Conservation (phyloP, 2,329 filamentous ascomycete genomes). For the Aspergillus pseudoglaucus region DNA sequence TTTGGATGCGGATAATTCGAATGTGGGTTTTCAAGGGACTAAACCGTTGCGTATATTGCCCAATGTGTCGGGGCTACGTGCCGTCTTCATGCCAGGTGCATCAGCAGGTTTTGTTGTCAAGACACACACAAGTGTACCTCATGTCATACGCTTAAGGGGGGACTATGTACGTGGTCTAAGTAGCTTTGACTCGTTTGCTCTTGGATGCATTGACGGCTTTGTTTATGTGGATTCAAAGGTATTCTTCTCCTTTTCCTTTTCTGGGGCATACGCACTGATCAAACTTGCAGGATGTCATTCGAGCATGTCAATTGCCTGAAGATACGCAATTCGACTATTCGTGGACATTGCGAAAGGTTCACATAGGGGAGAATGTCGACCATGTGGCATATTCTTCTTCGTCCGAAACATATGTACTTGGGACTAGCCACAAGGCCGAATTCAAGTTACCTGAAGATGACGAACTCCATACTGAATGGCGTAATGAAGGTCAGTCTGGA, state of each 20-base stretch:
- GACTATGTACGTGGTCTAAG: constrained; percentile 64
- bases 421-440: constrained; percentile 59
- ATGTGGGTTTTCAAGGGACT: constrained; percentile 24
- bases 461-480: constrained; percentile 74
- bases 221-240: constrained; percentile 65
- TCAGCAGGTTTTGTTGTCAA: constrained; percentile 79
- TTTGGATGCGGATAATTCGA: constrained; percentile 39
- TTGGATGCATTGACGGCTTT: constrained; percentile 72
- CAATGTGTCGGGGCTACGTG: constrained; percentile 65
- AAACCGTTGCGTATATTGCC: constrained; percentile 40
- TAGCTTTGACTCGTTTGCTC: constrained; percentile 59
- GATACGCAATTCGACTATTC: constrained; percentile 68
- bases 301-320: constrained; percentile 64
- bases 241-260: constrained; percentile 5
- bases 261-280: constrained; percentile 7
- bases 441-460: constrained; percentile 86
- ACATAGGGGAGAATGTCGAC: constrained; percentile 63
- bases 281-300: constrained; percentile 54
- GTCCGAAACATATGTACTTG: constrained; percentile 69
- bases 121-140: constrained; percentile 68
- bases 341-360: constrained; percentile 66
- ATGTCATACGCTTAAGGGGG: constrained; percentile 66
- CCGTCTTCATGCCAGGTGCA: constrained; percentile 73
- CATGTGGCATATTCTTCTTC: constrained; percentile 70
- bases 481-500: constrained; percentile 54